A percentile compares a stretch with the other conserved stretches of the same genome.
Evolutionary conservation across 129 eudicot species (phyloP).

Genomic region (sunflower (Helianthus annuus)): DNA sequence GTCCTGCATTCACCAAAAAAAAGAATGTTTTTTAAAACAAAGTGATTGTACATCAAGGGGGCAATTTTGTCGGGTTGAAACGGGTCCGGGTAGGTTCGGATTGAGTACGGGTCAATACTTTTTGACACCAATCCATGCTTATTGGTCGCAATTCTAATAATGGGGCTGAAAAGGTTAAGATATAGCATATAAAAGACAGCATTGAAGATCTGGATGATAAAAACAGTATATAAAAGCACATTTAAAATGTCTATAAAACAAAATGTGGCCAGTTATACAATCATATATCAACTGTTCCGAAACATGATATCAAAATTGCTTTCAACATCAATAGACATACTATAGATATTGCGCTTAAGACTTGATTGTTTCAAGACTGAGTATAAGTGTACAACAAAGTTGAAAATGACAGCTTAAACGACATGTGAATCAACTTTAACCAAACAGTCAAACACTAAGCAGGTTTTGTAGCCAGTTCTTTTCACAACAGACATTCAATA

Average conservation of each 20-base stretch:
- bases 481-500: neutral
- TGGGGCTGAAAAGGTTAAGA: no score
- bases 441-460: no score
- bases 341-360: no score
- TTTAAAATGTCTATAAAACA: neutral
- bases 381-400: no score
- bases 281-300: neutral
- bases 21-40: no score
- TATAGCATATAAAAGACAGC: constrained; percentile 72
- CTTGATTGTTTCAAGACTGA: no score
- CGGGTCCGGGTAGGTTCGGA: no score
- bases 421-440: neutral
- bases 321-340: neutral
- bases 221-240: neutral
- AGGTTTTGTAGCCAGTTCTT: neutral
- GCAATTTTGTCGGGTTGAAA: no score
- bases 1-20: constrained; percentile 50
- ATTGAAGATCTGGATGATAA: constrained; percentile 56
- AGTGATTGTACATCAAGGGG: no score
- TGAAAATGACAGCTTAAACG: neutral
- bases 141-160: no score
- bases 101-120: no score
- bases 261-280: neutral
- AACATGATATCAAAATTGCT: neutral
- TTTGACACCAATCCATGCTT: no score